Base-by-base conservation (phyloP, 1,284 basidiomycete species). In the Ganoderma meredithae region DNA sequence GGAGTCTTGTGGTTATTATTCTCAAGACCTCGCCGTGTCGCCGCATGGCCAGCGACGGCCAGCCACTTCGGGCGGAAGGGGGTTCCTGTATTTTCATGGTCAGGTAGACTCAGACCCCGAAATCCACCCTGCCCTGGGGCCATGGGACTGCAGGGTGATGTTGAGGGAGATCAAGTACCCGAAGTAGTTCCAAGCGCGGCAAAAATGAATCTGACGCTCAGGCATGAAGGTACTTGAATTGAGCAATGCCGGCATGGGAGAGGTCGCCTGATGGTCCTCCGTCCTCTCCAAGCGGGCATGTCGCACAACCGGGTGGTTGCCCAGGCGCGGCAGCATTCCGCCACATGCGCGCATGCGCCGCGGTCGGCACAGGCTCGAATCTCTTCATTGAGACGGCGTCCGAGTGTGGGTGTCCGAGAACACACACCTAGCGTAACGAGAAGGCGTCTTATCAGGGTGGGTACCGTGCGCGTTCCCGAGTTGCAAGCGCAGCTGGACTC, bases 341-440 rank as follows among this genome's bases (percentile, higher is more conserved):
- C 33, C 19, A 19, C 36, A 6, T 9, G 36, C 27, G n/a, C 1
- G 17, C 55, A 31, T 31, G 27, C 27, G 27, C 27, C 27, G n/a
- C n/a, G n/a, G 19, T 1, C 33, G 55, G n/a, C 31, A n/a, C 39
- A 49, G 47, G 27, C 52, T 33, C 31, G 39, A 12, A 10, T 8
- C 19, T 58, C 27, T 58, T 39, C 33, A 58, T 58, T 27, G 55
- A 39, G n/a, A 58, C 55, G 55, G 19, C 31, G 31, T 55, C 33
- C 27, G 27, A 8, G 27, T 19, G 27, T 33, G 31, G 3, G 27
- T 33, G 27, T 33, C 10, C 17, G 27, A 31, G 27, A 31, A 31
- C 27, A 31, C 27, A 31, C 27, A 31, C 4, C 22, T 49, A 6
- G 47, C 22, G 22, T 49, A 12, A 49, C 25, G 47, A 22, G 47